phyloP scores from a whole-genome alignment of 768 basidiomycete species.

The Coprinopsis cinerea region DNA sequence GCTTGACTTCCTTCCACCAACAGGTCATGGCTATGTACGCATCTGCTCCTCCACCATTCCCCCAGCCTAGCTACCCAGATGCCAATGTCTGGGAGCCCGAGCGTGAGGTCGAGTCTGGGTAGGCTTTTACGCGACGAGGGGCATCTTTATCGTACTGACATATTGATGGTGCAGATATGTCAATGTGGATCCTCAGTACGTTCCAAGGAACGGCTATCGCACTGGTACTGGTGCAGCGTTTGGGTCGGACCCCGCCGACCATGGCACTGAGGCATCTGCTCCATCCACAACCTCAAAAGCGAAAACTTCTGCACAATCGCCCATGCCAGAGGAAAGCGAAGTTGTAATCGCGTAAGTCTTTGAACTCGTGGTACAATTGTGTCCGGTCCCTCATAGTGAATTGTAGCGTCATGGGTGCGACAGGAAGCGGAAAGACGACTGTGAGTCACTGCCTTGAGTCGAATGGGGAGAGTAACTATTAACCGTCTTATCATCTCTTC shows the following conservation, averaged over 20 bases:
- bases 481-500: neutral
- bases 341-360: slow-evolving; percentile 5
- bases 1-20: too few species aligned
- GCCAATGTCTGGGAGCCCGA: neutral
- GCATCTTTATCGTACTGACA: neutral
- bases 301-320: neutral
- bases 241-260: too few species aligned
- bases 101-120: neutral
- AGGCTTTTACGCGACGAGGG: neutral
- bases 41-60: neutral
- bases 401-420: slow-evolving; percentile 32
- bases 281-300: neutral
- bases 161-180: neutral
- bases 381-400: neutral
- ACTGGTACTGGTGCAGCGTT: too few species aligned
- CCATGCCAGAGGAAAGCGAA: neutral
- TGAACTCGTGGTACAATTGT: too few species aligned
- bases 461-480: neutral
- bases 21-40: neutral
- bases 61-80: neutral
- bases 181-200: neutral
- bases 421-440: slow-evolving; percentile 34
- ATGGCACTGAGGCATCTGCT: too few species aligned
- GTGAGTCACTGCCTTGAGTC: slow-evolving; percentile 14
- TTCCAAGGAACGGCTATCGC: too few species aligned